Evolutionary conservation across 2,329 filamentous ascomycete species (phyloP), one percentile per base, ranked within the genome.

Genomic region (Cadophora gregata): DNA sequence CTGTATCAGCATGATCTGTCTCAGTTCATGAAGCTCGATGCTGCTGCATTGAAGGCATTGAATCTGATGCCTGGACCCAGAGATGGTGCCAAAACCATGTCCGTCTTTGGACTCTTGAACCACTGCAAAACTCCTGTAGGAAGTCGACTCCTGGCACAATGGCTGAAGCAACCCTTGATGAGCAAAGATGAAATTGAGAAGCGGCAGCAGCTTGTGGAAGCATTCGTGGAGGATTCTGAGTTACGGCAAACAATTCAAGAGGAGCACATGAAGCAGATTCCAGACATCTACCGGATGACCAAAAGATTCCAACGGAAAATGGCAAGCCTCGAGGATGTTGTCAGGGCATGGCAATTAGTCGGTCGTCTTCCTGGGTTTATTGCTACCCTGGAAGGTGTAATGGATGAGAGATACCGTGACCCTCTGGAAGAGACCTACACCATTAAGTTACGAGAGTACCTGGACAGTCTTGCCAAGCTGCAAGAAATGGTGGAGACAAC

Each of bases 401-500:
- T 98, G 90, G 96, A 99, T 75, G 96, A 98, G 78, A 84, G 90
- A 53, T 97, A 98, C 78, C 92, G 92, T 68, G 91, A 93, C 67
- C 91, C 93, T 0, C 84, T 99, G 0, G 94, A 98, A 70, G 86
- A 86, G 7, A 90, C 93, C 27, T 99, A 99, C 77, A 97, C 94
- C 0, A 86, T 86, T 29, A 96, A 96, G 77, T 82, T 99, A 47
- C 87, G 86, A 59, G 87, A 91, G 67, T 87, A 93, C 67, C 91
- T 90, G 6, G 89, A 93, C 75, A 92, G 89, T 75, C 85, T 99
- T 60, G 89, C 86, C 29, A 97, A 93, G 77, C 83, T 99, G 12
- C 92, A 95, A 75, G 96, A 99, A 77, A 97, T 99, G 93, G 96
- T 99, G 0, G 96, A 99, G 81, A 97, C 96, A 1, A 99, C 96